Percentiles rank a stretch among this genome's conserved stretches.
Evolutionary conservation across 352 stramenopile species (phyloP).

Genomic region (Albugo candida): DNA sequence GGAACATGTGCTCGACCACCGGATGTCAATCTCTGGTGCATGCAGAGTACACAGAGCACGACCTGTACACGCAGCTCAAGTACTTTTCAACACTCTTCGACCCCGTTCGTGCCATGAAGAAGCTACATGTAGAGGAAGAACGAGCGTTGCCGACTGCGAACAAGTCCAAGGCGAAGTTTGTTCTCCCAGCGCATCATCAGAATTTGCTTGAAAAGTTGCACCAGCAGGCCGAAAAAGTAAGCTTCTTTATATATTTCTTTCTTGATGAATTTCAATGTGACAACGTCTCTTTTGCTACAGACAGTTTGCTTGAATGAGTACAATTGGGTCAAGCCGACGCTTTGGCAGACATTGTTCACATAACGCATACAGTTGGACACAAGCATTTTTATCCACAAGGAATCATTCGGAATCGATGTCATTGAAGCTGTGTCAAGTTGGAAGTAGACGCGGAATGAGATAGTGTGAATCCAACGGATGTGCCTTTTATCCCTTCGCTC

Average conservation of each 20-base stretch:
- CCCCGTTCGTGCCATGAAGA: conserved; percentile 74
- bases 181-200: conserved; percentile 44
- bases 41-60: conserved; percentile 77
- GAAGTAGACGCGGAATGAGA: conserved; percentile 3
- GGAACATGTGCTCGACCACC: conserved; percentile 81
- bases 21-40: conserved; percentile 84
- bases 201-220: conserved; percentile 63
- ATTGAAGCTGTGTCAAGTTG: conserved; percentile 1
- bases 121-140: conserved; percentile 47
- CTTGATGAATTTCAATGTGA: conserved; percentile 1
- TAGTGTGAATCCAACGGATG: not conserved
- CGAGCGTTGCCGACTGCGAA: conserved; percentile 7
- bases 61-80: conserved; percentile 93
- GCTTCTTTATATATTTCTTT: conserved; percentile 1
- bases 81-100: conserved; percentile 95
- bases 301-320: conserved; percentile 77
- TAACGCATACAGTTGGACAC: conserved; percentile 25
- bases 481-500: too few relatives aligned
- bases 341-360: conserved; percentile 78
- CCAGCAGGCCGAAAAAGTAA: conserved; percentile 53
- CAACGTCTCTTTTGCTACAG: conserved; percentile 10
- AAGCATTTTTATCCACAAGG: not conserved
- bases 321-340: conserved; percentile 85
- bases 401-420: not conserved
- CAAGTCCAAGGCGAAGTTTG: conserved; percentile 11